phyloP scores from a whole-genome alignment of 306 rosid genomes.

The Trifolium subterraneum region DNA sequence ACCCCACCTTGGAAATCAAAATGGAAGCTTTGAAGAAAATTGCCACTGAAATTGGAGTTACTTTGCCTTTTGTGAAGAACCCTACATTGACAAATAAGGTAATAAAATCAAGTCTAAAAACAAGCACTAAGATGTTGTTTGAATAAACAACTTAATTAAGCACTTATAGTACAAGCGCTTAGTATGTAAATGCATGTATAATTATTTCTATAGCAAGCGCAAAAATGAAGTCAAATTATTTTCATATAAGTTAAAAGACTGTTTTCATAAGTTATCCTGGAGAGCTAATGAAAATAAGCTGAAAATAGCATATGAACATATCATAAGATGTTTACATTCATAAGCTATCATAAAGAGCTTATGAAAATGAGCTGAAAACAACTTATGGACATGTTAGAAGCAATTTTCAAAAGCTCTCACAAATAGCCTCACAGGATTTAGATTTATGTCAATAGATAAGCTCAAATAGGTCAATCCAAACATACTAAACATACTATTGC shows the following conservation, averaged over 20 bases:
- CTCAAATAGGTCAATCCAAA: neutral
- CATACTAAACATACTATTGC: slow-evolving; percentile 21
- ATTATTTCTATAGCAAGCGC: neutral
- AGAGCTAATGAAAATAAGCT: neutral
- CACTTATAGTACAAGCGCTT: neutral
- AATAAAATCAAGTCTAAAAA: slow-evolving; percentile 22
- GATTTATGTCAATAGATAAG: neutral
- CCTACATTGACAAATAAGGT: slow-evolving; percentile 42
- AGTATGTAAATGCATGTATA: neutral
- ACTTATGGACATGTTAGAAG: neutral
- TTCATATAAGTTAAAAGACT: neutral
- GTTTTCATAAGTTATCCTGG: neutral
- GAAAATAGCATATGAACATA: neutral
- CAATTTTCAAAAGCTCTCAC: neutral
- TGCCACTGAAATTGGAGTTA: slow-evolving; percentile 59
- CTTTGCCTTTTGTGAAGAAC: slow-evolving; percentile 52
- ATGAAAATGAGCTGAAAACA: neutral
- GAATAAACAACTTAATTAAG: neutral
- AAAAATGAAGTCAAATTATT: too few species aligned
- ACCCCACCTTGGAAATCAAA: slow-evolving; percentile 48
- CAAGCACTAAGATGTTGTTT: neutral
- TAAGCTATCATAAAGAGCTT: neutral
- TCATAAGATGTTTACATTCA: neutral
- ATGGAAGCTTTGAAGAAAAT: slow-evolving; percentile 50
- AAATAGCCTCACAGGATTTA: neutral